Percentiles rank a stretch among this genome's conserved stretches.
These are phyloP conservation scores for Thuidium tamariscinum DNA, from an alignment of 225 moss, liverwort and hornwort species.

Conservation along the genomic window DNA sequence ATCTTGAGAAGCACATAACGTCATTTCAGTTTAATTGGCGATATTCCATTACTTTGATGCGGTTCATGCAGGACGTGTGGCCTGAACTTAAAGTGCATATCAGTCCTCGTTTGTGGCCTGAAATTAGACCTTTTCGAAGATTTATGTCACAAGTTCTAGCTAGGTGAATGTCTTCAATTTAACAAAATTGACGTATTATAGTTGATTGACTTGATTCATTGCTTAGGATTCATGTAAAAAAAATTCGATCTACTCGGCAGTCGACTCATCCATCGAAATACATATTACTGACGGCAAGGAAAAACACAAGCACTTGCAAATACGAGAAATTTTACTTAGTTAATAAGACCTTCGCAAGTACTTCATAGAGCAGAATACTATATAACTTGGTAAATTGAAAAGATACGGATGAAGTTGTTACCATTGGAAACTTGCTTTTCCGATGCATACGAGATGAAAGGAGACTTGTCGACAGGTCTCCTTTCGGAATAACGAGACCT, in stretches of 20 bases:
- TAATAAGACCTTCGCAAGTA: neutral
- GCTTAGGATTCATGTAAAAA: neutral
- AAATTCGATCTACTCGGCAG: neutral
- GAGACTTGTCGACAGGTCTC: neutral
- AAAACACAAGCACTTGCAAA: neutral
- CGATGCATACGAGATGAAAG: neutral
- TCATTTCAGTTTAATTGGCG: neutral
- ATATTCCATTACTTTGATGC: neutral
- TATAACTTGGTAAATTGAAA: neutral
- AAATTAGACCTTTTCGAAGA: neutral
- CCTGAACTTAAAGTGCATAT: neutral
- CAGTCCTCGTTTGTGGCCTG: neutral
- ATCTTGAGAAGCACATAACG: neutral
- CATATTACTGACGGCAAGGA: too few relatives aligned
- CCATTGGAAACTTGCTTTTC: conserved; percentile 10
- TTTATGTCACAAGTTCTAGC: neutral
- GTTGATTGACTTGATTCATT: too few relatives aligned
- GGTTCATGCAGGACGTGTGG: neutral
- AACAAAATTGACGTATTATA: too few relatives aligned
- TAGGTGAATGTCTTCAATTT: neutral
- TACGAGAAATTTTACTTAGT: neutral
- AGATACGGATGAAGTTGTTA: neutral
- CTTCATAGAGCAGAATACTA: neutral
- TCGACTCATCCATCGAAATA: neutral
- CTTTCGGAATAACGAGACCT: neutral